A percentile compares a stretch with the other conserved stretches of the same genome.
These are phyloP conservation scores for Melanogaster broomeanus DNA, from an alignment of 768 basidiomycete genomes.

Conservation along the genomic window DNA sequence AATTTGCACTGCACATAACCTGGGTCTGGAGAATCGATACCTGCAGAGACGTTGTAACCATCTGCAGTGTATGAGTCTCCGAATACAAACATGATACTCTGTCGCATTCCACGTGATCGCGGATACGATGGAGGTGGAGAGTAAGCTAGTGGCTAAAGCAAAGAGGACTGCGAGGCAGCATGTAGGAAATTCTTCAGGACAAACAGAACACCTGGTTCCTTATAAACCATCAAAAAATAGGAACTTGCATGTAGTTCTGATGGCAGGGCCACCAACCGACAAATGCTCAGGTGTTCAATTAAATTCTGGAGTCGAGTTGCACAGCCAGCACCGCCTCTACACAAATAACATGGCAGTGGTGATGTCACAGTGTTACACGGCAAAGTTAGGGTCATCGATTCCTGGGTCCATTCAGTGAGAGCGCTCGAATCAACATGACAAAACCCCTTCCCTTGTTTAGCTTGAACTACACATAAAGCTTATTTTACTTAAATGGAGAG, in stretches of 20 bases:
- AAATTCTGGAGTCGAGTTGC: too few species aligned
- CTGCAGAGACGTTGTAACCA: slow-evolving; percentile 60
- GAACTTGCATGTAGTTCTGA: neutral
- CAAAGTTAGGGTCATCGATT: too few species aligned
- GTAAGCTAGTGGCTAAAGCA: slow-evolving; percentile 1
- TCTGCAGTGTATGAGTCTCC: slow-evolving; percentile 65
- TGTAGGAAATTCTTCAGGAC: neutral
- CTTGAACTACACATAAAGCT: neutral
- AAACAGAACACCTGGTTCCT: neutral
- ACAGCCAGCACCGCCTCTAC: too few species aligned
- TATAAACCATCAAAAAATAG: slow-evolving; percentile 8
- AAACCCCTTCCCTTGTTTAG: neutral
- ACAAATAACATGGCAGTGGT: too few species aligned
- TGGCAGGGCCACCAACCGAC: too few species aligned
- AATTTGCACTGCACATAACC: slow-evolving; percentile 45
- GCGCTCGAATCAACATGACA: too few species aligned
- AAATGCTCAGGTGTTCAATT: too few species aligned
- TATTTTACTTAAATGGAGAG: too few species aligned
- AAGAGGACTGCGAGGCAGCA: slow-evolving; percentile 13
- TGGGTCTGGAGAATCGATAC: slow-evolving; percentile 52
- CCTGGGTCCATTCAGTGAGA: too few species aligned
- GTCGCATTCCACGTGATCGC: slow-evolving; percentile 51
- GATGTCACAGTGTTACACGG: too few species aligned
- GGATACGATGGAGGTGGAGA: slow-evolving; percentile 6
- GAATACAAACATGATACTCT: slow-evolving; percentile 56